Evolutionary conservation across 2,329 filamentous ascomycete genomes (phyloP).

Genomic region (Grosmannia clavigera): DNA sequence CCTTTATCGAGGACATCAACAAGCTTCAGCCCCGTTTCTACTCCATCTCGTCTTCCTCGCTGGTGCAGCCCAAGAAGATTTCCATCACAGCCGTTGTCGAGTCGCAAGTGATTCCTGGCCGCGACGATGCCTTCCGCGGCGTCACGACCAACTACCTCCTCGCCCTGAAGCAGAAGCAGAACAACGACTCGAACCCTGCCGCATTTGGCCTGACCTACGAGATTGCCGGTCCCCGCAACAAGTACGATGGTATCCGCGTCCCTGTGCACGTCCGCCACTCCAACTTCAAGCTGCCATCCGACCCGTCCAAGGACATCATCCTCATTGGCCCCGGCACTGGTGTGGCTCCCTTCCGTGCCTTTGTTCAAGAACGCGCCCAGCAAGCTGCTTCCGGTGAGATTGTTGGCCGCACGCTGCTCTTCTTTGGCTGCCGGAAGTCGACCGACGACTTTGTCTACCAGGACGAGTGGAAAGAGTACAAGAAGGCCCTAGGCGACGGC

Average conservation of each 20-base stretch:
- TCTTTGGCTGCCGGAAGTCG: constrained; percentile 85
- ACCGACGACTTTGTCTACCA: constrained; percentile 89
- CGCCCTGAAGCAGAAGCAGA: constrained; percentile 92
- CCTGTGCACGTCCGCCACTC: constrained; percentile 95
- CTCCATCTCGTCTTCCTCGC: constrained; percentile 94
- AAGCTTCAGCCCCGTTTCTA: constrained; percentile 98
- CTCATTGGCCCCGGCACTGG: constrained; percentile 95
- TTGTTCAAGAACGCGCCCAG: constrained; percentile 85
- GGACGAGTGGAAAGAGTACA: constrained; percentile 82
- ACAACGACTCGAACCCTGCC: constrained; percentile 70
- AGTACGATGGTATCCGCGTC: constrained; percentile 90
- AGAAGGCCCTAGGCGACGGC: constrained; percentile 70
- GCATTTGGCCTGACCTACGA: constrained; percentile 78
- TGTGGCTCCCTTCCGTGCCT: constrained; percentile 90
- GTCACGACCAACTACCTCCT: constrained; percentile 95
- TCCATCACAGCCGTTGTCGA: constrained; percentile 94
- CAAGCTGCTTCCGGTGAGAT: constrained; percentile 67
- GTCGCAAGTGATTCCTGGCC: constrained; percentile 63
- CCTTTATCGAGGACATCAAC: constrained; percentile 83
- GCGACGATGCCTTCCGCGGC: constrained; percentile 70
- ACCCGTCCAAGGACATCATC: constrained; percentile 86
- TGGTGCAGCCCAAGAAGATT: constrained; percentile 88
- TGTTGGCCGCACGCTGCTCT: constrained; percentile 79
- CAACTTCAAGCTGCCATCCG: constrained; percentile 97
- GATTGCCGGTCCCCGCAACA: constrained; percentile 82